Percentiles rank a stretch among this genome's conserved stretches.
phyloP scores from a whole-genome alignment of 2,329 filamentous ascomycete genomes.

The Ascochyta fabae region DNA sequence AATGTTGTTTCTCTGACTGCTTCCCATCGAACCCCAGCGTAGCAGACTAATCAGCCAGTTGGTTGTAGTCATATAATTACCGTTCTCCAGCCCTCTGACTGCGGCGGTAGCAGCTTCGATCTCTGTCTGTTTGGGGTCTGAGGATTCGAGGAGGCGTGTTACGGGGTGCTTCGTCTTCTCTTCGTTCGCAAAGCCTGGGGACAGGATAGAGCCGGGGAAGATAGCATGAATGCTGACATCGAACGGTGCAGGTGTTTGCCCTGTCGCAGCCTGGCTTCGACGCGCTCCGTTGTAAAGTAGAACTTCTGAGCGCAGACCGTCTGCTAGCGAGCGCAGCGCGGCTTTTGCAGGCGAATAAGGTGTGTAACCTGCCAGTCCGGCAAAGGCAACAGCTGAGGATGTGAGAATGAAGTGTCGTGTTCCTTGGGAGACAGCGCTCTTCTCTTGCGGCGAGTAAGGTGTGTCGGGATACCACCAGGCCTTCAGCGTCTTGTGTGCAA shows the following conservation, averaged over 20 bases:
- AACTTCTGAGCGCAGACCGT: constrained; percentile 83
- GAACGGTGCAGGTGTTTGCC: constrained; percentile 58
- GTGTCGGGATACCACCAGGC: constrained; percentile 68
- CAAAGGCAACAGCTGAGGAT: constrained; percentile 75
- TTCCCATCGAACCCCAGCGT: constrained; percentile 64
- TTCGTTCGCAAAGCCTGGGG: constrained; percentile 77
- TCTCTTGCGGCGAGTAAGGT: constrained; percentile 46
- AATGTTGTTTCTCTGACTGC: constrained; percentile 60
- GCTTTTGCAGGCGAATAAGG: constrained; percentile 86
- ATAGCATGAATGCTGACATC: constrained; percentile 82
- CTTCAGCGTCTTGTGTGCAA: constrained; percentile 78
- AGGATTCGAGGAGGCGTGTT: constrained; percentile 78
- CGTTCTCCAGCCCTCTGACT: constrained; percentile 77
- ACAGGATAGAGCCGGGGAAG: constrained; percentile 82
- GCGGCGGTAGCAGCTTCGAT: constrained; percentile 75
- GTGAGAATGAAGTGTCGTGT: constrained; percentile 86
- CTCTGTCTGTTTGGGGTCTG: constrained; percentile 80
- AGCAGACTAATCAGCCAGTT: constrained; percentile 75
- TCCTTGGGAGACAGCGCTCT: constrained; percentile 33
- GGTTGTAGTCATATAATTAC: constrained; percentile 80
- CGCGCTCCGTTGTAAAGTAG: constrained; percentile 78
- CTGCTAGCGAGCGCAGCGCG: constrained; percentile 81
- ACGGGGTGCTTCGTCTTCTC: constrained; percentile 80
- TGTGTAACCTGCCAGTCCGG: constrained; percentile 79
- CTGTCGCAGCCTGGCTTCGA: constrained; percentile 32